Evolutionary conservation across 2,329 filamentous ascomycete species (phyloP).

Genomic region (Aquanectria penicillioides): DNA sequence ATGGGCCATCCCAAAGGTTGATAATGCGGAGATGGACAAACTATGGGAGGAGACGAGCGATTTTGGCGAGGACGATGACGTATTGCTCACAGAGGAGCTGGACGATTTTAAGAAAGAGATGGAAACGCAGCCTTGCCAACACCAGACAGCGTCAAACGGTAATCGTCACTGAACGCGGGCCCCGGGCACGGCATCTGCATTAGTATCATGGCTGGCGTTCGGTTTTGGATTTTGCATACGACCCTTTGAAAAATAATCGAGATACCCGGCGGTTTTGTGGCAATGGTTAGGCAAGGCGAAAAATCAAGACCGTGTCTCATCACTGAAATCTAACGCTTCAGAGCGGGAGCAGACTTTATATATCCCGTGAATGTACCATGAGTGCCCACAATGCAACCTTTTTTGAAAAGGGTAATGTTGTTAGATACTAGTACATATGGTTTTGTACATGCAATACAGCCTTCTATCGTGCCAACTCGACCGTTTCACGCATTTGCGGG

Average conservation of each 20-base stretch:
- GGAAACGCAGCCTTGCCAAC: slow-evolving; percentile 52
- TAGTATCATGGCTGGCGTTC: slow-evolving; percentile 44
- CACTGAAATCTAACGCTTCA: slow-evolving; percentile 1
- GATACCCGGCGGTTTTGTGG: slow-evolving; percentile 43
- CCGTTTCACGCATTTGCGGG: slow-evolving; percentile 25
- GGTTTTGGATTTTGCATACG: slow-evolving; percentile 20
- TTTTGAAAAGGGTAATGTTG: slow-evolving; percentile 35
- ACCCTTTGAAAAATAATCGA: slow-evolving; percentile 31
- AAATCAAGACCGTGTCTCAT: slow-evolving; percentile 9
- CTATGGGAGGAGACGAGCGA: slow-evolving; percentile 91
- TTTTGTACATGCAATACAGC: slow-evolving; percentile 52
- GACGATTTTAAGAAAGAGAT: slow-evolving; percentile 57
- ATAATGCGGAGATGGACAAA: slow-evolving; percentile 77
- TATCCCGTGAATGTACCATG: slow-evolving; percentile 2
- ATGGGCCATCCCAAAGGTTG: slow-evolving; percentile 79
- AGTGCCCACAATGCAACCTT: background rate
- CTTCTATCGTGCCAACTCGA: slow-evolving; percentile 46
- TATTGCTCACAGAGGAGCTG: slow-evolving; percentile 78
- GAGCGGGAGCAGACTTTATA: background rate
- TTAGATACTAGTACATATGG: slow-evolving; percentile 51
- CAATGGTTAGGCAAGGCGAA: slow-evolving; percentile 20
- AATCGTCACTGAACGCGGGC: slow-evolving; percentile 34
- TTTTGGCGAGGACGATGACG: slow-evolving; percentile 85
- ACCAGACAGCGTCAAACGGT: slow-evolving; percentile 48
- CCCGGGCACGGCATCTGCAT: background rate